Evolutionary conservation across 2,329 filamentous ascomycete species (phyloP).

Genomic region (Aureobasidium subglaciale): DNA sequence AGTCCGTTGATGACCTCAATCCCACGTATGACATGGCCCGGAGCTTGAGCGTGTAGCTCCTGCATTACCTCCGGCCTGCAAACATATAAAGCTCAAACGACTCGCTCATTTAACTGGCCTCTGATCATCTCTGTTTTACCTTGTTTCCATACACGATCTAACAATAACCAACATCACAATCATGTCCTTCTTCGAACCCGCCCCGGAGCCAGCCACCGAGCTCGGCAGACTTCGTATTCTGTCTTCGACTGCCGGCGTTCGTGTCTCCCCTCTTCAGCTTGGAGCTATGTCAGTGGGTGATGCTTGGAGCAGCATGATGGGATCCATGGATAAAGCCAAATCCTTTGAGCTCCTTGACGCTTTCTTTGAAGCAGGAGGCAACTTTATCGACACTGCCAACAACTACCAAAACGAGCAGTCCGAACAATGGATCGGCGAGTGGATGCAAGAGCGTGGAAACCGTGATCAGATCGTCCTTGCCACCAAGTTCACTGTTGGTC

Average conservation of each 20-base stretch:
- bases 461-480: constrained; percentile 48
- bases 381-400: constrained; percentile 31
- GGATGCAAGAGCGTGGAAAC: constrained; percentile 39
- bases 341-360: constrained; percentile 30
- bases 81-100: neutral
- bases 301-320: constrained; percentile 34
- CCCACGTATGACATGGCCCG: no score
- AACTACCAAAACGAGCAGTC: constrained; percentile 31
- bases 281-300: constrained; percentile 51
- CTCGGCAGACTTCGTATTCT: constrained; percentile 48
- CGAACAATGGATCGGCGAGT: constrained; percentile 33
- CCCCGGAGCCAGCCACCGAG: constrained; percentile 31
- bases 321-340: constrained; percentile 24
- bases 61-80: constrained; percentile 8
- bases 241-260: constrained; percentile 44
- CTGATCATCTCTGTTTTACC: no score
- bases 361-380: constrained; percentile 29
- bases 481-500: constrained; percentile 43
- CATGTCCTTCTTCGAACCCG: constrained; percentile 19
- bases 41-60: constrained; percentile 2
- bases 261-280: constrained; percentile 48
- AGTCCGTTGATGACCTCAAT: no score
- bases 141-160: no score
- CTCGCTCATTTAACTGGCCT: no score
- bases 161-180: neutral